Evolutionary conservation across 177 flowering plant species (phyloP), one percentile per base, ranked within the genome.

Genomic region (Telopea speciosissima): DNA sequence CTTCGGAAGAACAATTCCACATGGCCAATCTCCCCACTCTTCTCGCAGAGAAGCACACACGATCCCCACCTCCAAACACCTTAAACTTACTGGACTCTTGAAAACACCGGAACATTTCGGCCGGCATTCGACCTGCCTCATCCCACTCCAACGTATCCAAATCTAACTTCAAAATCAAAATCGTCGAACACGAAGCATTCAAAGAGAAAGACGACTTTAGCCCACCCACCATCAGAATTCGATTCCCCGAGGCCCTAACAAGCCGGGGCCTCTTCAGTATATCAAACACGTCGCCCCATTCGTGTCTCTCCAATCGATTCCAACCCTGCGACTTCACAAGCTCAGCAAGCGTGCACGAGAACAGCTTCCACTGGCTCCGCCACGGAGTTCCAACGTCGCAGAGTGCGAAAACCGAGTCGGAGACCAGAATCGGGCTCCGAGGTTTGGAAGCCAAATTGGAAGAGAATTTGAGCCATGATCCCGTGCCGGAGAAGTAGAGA

Each of bases 361-460:
- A 89, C 63, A 94, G 79, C 80, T 87, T 91, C 98, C 97, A 94
- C 65, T 89, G 95, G 62, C 79, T 81, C 36, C 99, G 73, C 97
- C 99, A 94, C 0, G 97, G 99, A 0, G 93, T 84, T 1, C 99
- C 99, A 25, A 89, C 85, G 66, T 94, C 97, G 68, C 95, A 94
- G 0, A 94, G 73, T 0, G 96, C 88, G 62, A 79, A 88, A 0
- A 89, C 78, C 1, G 85, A 76, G 66, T 80, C 84, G 0, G 70
- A 54, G 0, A 89, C 79, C n/a, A 92, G 67, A 40, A 90, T 69
- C 0, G 97, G 99, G 71, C 99, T 92, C 5, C 99, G 74, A 0
- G 99, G 97, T 69, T 94, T 94, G 0, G 99, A 84, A 0, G 91
- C 87, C 25, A 94, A 76, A 70, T 89, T 88, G 8, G 99, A 87